Percentiles rank a stretch among this genome's conserved stretches.
These are phyloP conservation scores for Scutellaria minor DNA, from an alignment of 257 asterid species.

Conservation along the genomic window DNA sequence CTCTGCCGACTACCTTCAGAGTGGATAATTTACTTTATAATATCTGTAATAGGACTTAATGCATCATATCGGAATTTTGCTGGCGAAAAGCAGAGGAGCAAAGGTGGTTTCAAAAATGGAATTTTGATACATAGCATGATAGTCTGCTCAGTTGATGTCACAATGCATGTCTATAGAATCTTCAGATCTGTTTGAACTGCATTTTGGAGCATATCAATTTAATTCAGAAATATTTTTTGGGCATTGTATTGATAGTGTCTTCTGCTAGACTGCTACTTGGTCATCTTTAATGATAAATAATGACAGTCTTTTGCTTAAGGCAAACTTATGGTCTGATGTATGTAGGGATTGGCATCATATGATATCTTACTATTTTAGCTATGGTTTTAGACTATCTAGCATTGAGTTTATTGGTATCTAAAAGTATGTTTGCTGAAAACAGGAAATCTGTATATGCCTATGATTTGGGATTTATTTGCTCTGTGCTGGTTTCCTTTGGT, in stretches of 20 bases:
- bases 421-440: no score
- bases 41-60: slow-evolving; percentile 57
- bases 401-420: no score
- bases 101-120: slow-evolving; percentile 66
- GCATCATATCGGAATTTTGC: slow-evolving; percentile 88
- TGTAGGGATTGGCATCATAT: neutral
- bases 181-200: slow-evolving; percentile 17
- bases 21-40: slow-evolving; percentile 20
- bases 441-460: no score
- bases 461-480: no score
- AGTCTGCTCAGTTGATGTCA: slow-evolving; percentile 4
- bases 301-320: neutral
- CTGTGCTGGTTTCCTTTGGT: no score
- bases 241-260: neutral
- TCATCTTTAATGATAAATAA: neutral
- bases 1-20: no score
- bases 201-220: slow-evolving; percentile 7
- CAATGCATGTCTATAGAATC: neutral
- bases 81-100: slow-evolving; percentile 93
- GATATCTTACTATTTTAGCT: no score
- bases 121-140: no score
- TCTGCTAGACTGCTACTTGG: neutral
- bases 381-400: no score
- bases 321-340: neutral
- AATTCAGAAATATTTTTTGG: slow-evolving; percentile 13